Conservation (phyloP, 2,329 filamentous ascomycete species). For the Onygena corvina region DNA sequence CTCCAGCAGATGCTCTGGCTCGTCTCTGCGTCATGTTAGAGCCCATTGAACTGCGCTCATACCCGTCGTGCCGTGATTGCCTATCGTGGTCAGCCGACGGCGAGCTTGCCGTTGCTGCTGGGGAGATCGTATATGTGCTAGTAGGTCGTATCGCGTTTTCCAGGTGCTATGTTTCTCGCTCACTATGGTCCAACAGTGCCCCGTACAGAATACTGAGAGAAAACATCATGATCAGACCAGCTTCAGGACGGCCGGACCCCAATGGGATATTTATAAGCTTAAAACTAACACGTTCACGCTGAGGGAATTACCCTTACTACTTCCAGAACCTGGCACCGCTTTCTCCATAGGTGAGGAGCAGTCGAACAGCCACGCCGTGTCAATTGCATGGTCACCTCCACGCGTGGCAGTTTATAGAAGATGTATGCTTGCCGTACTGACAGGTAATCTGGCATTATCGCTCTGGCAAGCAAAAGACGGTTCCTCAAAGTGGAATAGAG, state of each 20-base stretch:
- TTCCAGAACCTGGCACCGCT: slow-evolving; percentile 35
- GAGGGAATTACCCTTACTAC: slow-evolving; percentile 38
- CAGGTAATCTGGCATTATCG: slow-evolving; percentile 45
- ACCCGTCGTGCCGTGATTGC: slow-evolving; percentile 42
- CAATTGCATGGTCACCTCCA: slow-evolving; percentile 45
- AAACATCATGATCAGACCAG: background rate
- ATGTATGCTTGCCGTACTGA: slow-evolving; percentile 45
- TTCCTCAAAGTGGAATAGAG: slow-evolving; percentile 40
- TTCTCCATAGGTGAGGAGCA: slow-evolving; percentile 50
- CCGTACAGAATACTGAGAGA: background rate
- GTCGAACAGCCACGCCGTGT: slow-evolving; percentile 40
- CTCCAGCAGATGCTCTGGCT: no score
- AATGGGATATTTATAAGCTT: slow-evolving; percentile 34
- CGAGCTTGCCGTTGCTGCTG: slow-evolving; percentile 45
- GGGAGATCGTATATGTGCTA: slow-evolving; percentile 45
- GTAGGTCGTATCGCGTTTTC: slow-evolving; percentile 19
- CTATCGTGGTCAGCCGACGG: slow-evolving; percentile 50
- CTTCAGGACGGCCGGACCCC: slow-evolving; percentile 13
- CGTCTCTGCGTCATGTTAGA: slow-evolving; percentile 26
- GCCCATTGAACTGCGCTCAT: slow-evolving; percentile 32
- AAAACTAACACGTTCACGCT: slow-evolving; percentile 42
- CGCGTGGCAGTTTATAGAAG: slow-evolving; percentile 44
- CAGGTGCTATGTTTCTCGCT: background rate
- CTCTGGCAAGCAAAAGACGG: slow-evolving; percentile 43
- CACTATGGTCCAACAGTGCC: slow-evolving; percentile 17